Conservation (phyloP, 345 rosid genomes). For the Firmiana major region DNA sequence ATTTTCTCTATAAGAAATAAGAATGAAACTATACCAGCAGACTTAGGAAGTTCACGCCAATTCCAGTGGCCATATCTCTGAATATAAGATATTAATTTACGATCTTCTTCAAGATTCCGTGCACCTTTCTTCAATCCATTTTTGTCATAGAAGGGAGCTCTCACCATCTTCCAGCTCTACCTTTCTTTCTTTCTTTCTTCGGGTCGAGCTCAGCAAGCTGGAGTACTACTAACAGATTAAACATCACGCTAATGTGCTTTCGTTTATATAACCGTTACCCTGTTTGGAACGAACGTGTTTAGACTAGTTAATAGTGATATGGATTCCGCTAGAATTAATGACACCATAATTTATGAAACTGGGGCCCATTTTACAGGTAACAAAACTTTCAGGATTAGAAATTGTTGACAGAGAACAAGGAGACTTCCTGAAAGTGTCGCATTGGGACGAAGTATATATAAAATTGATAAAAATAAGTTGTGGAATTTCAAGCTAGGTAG, state of each 20-base stretch:
- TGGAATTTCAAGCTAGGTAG: neutral
- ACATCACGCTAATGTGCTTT: neutral
- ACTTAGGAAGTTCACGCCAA: slow-evolving; percentile 38
- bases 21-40: slow-evolving; percentile 24
- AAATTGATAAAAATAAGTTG: no score
- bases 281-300: slow-evolving; percentile 1
- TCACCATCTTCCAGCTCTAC: slow-evolving; percentile 28
- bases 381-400: no score
- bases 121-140: slow-evolving; percentile 41
- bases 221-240: neutral
- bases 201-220: neutral
- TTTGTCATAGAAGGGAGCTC: slow-evolving; percentile 25
- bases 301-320: no score
- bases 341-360: neutral
- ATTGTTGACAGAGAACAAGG: no score
- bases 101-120: slow-evolving; percentile 41
- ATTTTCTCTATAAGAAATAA: neutral
- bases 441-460: neutral
- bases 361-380: neutral
- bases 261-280: slow-evolving; percentile 1
- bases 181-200: neutral
- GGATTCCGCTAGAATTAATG: no score
- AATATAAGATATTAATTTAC: slow-evolving; percentile 26
- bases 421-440: neutral
- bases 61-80: slow-evolving; percentile 29